phyloP scores from a whole-genome alignment of 2,329 filamentous ascomycete species.

The Incumbomyces delicatus region DNA sequence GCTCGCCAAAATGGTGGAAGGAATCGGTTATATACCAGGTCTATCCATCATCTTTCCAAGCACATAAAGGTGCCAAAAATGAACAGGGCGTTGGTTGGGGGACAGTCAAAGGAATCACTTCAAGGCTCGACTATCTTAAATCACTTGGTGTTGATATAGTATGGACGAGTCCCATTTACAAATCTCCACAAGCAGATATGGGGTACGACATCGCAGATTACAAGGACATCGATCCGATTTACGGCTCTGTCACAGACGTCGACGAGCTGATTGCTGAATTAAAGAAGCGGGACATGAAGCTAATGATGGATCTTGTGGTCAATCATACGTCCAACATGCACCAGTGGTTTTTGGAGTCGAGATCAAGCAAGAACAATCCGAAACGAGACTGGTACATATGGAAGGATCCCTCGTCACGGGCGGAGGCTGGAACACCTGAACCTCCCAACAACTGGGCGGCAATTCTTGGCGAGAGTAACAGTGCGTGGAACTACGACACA shows the following conservation, averaged over 20 bases:
- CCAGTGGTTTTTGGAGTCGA: conserved; percentile 60
- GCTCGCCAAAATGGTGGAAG: conserved; percentile 43
- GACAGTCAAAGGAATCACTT: conserved; percentile 55
- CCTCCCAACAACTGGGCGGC: conserved; percentile 67
- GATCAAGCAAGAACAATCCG: conserved; percentile 49
- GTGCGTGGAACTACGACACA: conserved; percentile 54
- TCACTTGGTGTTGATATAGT: conserved; percentile 53
- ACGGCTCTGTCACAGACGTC: conserved; percentile 38
- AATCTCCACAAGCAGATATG: conserved; percentile 45
- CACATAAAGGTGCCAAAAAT: conserved; percentile 29
- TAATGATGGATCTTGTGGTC: conserved; percentile 41
- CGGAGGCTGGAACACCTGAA: conserved; percentile 48
- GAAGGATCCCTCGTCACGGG: conserved; percentile 42
- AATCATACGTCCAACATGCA: conserved; percentile 34
- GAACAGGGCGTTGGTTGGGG: conserved; percentile 47
- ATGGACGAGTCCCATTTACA: conserved; percentile 45
- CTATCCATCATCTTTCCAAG: conserved; percentile 46
- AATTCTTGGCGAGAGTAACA: conserved; percentile 28
- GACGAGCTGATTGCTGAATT: conserved; percentile 35
- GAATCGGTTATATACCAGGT: conserved; percentile 50
- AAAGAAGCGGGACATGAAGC: conserved; percentile 37
- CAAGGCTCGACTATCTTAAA: conserved; percentile 54
- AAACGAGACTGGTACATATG: conserved; percentile 62
- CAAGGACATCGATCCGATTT: conserved; percentile 37
- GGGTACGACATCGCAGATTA: conserved; percentile 39